A percentile compares a stretch with the other conserved stretches of the same genome.
Conservation (phyloP, 768 basidiomycete genomes). For the Xerocomellus chrysenteron region DNA sequence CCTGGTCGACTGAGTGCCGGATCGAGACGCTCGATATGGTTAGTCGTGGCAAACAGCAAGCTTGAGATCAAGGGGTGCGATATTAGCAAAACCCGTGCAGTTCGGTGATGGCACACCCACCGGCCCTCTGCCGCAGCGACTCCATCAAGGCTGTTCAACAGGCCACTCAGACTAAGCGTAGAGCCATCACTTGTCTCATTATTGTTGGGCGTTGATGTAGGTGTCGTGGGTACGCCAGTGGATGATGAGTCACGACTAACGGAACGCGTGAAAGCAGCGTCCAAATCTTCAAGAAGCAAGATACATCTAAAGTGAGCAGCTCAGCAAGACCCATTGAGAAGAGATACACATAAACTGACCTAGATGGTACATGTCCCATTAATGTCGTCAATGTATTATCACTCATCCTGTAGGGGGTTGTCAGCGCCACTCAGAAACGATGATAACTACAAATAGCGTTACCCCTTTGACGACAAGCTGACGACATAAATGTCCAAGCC, state of each 20-base stretch:
- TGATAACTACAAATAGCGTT: conserved; percentile 23
- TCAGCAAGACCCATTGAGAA: conserved; percentile 15
- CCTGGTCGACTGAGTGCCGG: conserved; percentile 86
- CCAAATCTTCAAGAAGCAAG: conserved; percentile 89
- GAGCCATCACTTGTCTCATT: conserved; percentile 68
- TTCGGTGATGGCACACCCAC: conserved; percentile 43
- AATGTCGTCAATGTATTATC: conserved; percentile 84
- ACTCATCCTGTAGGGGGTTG: conserved; percentile 62
- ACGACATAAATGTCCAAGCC: conserved; percentile 91
- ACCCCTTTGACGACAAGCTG: conserved; percentile 86
- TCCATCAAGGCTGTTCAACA: conserved; percentile 83
- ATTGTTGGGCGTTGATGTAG: conserved; percentile 41
- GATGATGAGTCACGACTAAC: conserved; percentile 80
- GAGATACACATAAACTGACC: conserved; percentile 41
- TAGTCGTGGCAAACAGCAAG: conserved; percentile 87
- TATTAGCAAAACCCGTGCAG: conserved; percentile 17
- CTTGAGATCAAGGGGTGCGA: conserved; percentile 36
- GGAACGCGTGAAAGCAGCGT: conserved; percentile 87
- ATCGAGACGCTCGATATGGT: conserved; percentile 91
- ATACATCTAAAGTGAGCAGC: conserved; percentile 60
- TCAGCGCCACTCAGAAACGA: conserved; percentile 9
- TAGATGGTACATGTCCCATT: conserved; percentile 85
- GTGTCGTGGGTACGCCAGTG: conserved; percentile 65
- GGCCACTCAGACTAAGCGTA: conserved; percentile 80
- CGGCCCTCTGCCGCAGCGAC: conserved; percentile 85